Base-by-base conservation (phyloP, 306 rosid genomes). In the Gastrolobium villosum region DNA sequence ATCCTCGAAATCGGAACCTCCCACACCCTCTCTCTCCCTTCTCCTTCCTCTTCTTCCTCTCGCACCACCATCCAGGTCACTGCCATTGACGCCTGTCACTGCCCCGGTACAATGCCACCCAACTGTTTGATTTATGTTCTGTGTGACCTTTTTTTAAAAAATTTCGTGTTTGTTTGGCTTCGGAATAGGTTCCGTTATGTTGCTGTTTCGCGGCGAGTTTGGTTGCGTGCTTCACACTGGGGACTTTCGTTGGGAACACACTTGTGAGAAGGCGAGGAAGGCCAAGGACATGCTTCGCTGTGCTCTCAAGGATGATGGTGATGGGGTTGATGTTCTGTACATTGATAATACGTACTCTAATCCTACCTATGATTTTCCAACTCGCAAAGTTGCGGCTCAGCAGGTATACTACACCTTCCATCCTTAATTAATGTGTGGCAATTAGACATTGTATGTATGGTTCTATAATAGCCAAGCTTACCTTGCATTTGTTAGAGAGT, bases 321-420 rank as follows among this genome's bases (percentile, higher is more conserved):
- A 45, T 4, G 72, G 60, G 26, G 92, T 89, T 10, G 91, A 88
- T 62, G 68, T 78, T 32, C 74, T 89, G 76, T 76, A 91, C 78
- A 70, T 91, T 83, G 97, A 91, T 64, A 91, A 91, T 66, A 91
- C 94, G 8, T 91, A 91, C 74, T 88, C 91, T 78, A 91, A 89
- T 67, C 97, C 97, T 34, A 77, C 79, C 5, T 84, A 86, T 81
- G 86, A 72, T 81, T 91, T 91, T 61, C 94, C 92, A 1, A 35
- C 88, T 40, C 88, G 97, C 14, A 65, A 69, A 60, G 60, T 84
- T 45, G 86, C 92, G 2, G 88, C 92, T 13, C 86, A 83, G 71
- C 86, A 84, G 97, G 97, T 91, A 34, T 52, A 44, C 20, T 54
- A 3, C 6, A 43, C 13, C 13, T 65, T 40, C 13, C 10, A 3